phyloP scores from a whole-genome alignment of 1,139 yeast species.

The Blastobotrys indianensis region DNA sequence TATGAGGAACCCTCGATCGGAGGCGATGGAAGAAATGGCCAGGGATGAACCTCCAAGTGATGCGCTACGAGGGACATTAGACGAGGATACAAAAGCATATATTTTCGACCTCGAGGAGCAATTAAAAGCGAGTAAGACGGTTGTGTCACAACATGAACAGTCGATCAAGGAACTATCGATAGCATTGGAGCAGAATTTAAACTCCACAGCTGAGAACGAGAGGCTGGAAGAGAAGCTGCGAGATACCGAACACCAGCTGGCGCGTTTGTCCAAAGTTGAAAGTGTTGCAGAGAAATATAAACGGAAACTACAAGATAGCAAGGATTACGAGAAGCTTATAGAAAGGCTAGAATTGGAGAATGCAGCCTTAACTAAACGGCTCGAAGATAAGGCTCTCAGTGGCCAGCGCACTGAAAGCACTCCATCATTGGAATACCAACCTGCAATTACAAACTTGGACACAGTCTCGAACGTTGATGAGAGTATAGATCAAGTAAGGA shows the following conservation, averaged over 20 bases:
- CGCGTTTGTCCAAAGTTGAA: constrained; percentile 15
- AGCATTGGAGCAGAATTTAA: background rate
- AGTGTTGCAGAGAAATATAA: constrained; percentile 19
- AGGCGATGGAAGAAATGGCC: constrained; percentile 2
- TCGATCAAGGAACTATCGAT: constrained; percentile 15
- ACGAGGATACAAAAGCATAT: background rate
- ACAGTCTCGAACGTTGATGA: no score
- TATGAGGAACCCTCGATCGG: background rate
- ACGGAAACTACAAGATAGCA: constrained; percentile 15
- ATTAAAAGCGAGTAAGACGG: constrained; percentile 6
- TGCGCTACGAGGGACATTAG: background rate
- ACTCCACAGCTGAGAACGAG: constrained; percentile 1
- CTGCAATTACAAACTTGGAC: no score
- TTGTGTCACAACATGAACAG: constrained; percentile 10
- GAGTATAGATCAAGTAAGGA: no score
- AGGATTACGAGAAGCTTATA: constrained; percentile 15
- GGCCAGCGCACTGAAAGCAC: no score
- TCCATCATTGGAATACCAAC: no score
- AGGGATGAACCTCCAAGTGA: background rate
- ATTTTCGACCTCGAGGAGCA: constrained; percentile 16
- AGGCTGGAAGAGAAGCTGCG: constrained; percentile 13
- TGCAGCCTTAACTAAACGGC: constrained; percentile 11
- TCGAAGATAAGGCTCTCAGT: background rate
- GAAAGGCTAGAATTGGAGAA: constrained; percentile 17
- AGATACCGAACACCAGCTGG: constrained; percentile 14